Base-by-base conservation (phyloP, 495 filamentous ascomycete species). In the Podospora conica region DNA sequence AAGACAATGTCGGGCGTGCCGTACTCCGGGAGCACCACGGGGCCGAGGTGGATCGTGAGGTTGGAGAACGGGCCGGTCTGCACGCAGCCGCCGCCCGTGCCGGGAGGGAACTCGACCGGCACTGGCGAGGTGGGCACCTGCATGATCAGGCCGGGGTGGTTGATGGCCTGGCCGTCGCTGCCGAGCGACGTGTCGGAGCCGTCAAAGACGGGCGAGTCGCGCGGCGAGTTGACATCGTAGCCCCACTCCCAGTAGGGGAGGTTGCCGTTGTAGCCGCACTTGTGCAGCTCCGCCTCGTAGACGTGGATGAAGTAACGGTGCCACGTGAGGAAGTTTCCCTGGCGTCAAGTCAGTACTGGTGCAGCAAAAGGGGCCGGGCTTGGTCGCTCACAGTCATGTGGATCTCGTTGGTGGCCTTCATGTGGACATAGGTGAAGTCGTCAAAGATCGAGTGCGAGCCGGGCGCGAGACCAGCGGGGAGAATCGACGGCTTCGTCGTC, bases 401-500 rank as follows among this genome's bases (percentile, higher is more conserved):
- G 61, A 91, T 89, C 10, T 71, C 70, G 10, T 79, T 66, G 0
- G 86, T 88, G 66, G 87, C 79, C 66, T 84, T 83, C 68, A 90
- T 85, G 71, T 92, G 90, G 5, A 83, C 83, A 7, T 79, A 86
- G 31, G 86, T 81, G 66, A 92, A 91, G 73, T 92, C 88, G 77
- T 92, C 90, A 65, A 84, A 75, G n/a, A 68, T 23, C 10, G 65
- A 68, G 31, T 66, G 59, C 0, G 72, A 64, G 12, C 72, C 73
- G 9, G 68, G 68, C 1, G 31, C 63, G 82, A 33, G 80, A 75
- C 65, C 70, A 1, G 63, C 15, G 0, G 65, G 55, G 29, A 72
- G 63, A 10, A 63, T 48, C 78, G 84, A 86, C 20, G 88, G 84
- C 69, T 80, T 75, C 2, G 65, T 68, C 69, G 82, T 80, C 6